phyloP scores from a whole-genome alignment of 2,329 filamentous ascomycete genomes.

The Herpomyces periplanetae region DNA sequence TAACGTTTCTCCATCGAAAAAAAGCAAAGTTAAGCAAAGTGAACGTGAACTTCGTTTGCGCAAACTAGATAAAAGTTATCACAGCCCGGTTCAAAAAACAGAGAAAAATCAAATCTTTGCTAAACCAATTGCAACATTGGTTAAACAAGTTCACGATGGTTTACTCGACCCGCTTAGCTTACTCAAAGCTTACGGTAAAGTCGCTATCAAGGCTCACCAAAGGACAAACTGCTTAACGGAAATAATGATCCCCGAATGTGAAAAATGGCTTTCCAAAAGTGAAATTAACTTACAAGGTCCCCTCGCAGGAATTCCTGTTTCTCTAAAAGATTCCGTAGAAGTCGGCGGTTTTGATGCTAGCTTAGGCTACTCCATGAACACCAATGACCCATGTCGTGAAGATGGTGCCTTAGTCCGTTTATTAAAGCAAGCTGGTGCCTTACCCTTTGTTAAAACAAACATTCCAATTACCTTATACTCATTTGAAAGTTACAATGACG shows the following conservation, averaged over 20 bases:
- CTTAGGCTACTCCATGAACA: constrained; percentile 36
- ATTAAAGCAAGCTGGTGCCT: constrained; percentile 45
- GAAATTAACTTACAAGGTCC: constrained; percentile 35
- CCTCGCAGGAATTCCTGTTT: constrained; percentile 50
- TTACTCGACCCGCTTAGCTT: constrained; percentile 24
- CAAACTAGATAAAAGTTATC: constrained; percentile 22
- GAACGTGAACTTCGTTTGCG: constrained; percentile 29
- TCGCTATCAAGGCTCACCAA: constrained; percentile 40
- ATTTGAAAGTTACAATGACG: constrained; percentile 36
- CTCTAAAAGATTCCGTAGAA: constrained; percentile 43
- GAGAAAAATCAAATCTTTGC: constrained; percentile 29
- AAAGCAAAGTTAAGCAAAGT: constrained; percentile 35
- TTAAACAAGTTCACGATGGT: constrained; percentile 32
- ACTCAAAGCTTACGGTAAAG: constrained; percentile 51
- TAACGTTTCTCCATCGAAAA: too few relatives aligned
- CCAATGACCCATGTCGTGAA: constrained; percentile 19
- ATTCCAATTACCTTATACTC: constrained; percentile 49
- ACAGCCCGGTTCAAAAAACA: constrained; percentile 17
- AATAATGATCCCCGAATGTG: constrained; percentile 35
- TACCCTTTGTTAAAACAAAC: constrained; percentile 79
- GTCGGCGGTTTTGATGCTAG: constrained; percentile 48
- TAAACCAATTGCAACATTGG: constrained; percentile 34
- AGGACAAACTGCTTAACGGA: constrained; percentile 73
- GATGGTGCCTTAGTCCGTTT: constrained; percentile 36
- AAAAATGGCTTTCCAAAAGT: constrained; percentile 20